These are phyloP conservation scores for Stellera chamaejasme DNA, from an alignment of 345 rosid genomes.

Conservation along the genomic window DNA sequence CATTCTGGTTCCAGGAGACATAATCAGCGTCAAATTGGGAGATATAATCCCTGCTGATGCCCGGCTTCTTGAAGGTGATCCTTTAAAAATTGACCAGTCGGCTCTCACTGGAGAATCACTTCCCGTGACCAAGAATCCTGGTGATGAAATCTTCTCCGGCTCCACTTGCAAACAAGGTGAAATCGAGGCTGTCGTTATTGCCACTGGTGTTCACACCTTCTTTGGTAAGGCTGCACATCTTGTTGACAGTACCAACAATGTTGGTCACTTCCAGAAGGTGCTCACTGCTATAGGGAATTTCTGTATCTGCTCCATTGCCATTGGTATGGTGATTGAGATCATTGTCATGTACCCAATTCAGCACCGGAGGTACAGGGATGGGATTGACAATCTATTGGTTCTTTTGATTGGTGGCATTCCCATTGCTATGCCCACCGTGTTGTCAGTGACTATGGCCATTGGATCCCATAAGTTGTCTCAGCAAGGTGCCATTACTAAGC, in stretches of 20 bases:
- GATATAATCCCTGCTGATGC: conserved; percentile 92
- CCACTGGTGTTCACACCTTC: conserved; percentile 84
- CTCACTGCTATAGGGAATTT: conserved; percentile 82
- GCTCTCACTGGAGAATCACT: conserved; percentile 64
- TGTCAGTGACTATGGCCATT: conserved; percentile 88
- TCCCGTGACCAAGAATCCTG: conserved; percentile 60
- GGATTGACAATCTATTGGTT: conserved; percentile 76
- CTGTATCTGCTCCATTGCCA: conserved; percentile 67
- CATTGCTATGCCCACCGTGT: conserved; percentile 79
- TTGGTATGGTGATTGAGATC: conserved; percentile 62
- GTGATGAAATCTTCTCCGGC: conserved; percentile 69
- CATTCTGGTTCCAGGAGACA: conserved; percentile 80
- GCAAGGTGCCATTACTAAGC: conserved; percentile 87
- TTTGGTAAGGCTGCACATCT: conserved; percentile 93
- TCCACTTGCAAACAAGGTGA: conserved; percentile 91
- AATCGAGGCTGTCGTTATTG: conserved; percentile 79
- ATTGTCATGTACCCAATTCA: conserved; percentile 84
- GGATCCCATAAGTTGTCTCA: conserved; percentile 69
- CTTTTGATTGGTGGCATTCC: conserved; percentile 92
- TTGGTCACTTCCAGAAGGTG: conserved; percentile 82
- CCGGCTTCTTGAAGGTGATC: conserved; percentile 84
- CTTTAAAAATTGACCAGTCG: conserved; percentile 65
- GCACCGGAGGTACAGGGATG: conserved; percentile 50
- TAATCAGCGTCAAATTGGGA: conserved; percentile 72
- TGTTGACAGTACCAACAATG: conserved; percentile 79